A percentile compares a stretch with the other conserved stretches of the same genome.
phyloP scores from a whole-genome alignment of 2,329 filamentous ascomycete species.

The Epichloe amarillans region DNA sequence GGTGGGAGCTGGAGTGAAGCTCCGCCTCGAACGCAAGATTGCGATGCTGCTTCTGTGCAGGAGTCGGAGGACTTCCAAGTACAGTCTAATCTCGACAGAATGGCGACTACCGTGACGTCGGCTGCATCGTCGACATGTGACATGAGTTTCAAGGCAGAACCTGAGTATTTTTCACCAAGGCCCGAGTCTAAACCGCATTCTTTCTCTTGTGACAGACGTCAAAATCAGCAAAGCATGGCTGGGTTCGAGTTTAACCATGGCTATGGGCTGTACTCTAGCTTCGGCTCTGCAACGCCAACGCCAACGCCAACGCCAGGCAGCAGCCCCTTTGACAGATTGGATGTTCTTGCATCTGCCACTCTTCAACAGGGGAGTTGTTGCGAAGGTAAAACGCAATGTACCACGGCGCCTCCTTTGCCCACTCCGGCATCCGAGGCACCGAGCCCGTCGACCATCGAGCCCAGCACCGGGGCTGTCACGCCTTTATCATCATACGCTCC shows the following conservation, averaged over 20 bases:
- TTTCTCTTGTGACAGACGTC: not conserved
- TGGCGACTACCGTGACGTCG: not conserved
- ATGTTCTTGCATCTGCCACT: slow-evolving; percentile 26
- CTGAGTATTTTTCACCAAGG: not conserved
- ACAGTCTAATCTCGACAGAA: not conserved
- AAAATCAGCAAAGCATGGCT: not conserved
- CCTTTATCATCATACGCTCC: slow-evolving; percentile 8
- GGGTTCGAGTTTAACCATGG: not conserved
- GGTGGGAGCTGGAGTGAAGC: not conserved
- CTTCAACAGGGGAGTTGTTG: slow-evolving; percentile 15
- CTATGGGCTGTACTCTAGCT: not conserved
- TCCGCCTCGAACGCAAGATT: not conserved
- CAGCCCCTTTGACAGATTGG: slow-evolving; percentile 21
- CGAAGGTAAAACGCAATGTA: slow-evolving; percentile 11
- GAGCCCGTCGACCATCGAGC: slow-evolving; percentile 10
- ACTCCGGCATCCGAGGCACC: slow-evolving; percentile 13
- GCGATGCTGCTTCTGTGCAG: not conserved
- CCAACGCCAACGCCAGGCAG: slow-evolving; percentile 1
- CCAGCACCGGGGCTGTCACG: slow-evolving; percentile 11
- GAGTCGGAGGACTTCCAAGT: not conserved
- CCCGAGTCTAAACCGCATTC: not conserved
- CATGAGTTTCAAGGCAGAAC: not conserved
- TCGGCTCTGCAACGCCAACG: not conserved
- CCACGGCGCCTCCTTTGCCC: slow-evolving; percentile 7
- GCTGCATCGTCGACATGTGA: not conserved